A percentile compares a stretch with the other conserved stretches of the same genome.
Conservation (phyloP, 176 grass and related monocot genomes). For the Cocos nucifera region DNA sequence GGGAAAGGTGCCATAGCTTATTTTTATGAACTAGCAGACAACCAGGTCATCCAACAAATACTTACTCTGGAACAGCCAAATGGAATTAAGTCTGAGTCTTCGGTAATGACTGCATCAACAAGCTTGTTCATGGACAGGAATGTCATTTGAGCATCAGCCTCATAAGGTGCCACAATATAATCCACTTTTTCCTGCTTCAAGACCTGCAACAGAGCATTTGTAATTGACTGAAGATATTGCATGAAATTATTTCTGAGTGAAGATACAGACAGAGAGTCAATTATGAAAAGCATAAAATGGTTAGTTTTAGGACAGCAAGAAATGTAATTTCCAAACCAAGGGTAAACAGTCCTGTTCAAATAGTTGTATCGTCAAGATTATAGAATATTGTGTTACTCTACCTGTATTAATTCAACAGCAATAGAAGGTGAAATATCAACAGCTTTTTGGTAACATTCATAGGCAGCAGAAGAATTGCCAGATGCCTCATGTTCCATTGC, state of each 20-base stretch:
- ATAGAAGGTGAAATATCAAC: conserved; percentile 92
- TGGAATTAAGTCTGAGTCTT: conserved; percentile 96
- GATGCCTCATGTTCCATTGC: conserved; percentile 80
- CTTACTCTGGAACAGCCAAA: conserved; percentile 98
- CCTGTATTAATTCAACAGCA: conserved; percentile 80
- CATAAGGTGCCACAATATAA: conserved; percentile 95
- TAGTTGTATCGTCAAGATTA: too few relatives aligned
- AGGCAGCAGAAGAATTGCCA: conserved; percentile 81
- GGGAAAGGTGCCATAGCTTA: too few relatives aligned
- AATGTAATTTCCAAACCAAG: too few relatives aligned
- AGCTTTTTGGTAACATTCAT: conserved; percentile 91
- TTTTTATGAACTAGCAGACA: too few relatives aligned
- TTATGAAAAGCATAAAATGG: too few relatives aligned
- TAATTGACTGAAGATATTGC: too few relatives aligned
- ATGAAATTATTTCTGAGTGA: too few relatives aligned
- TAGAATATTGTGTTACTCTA: conserved; percentile 1
- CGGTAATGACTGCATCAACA: conserved; percentile 89
- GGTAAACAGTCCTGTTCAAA: too few relatives aligned
- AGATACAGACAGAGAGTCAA: too few relatives aligned
- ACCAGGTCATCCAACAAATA: background rate
- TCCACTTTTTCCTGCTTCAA: conserved; percentile 80
- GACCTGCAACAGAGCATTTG: conserved; percentile 43
- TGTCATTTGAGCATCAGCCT: conserved; percentile 94
- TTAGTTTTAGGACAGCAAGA: too few relatives aligned
- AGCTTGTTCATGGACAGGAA: conserved; percentile 94